Conservation (phyloP, 1,139 yeast genomes). For the Saccharomyces hybrid region DNA sequence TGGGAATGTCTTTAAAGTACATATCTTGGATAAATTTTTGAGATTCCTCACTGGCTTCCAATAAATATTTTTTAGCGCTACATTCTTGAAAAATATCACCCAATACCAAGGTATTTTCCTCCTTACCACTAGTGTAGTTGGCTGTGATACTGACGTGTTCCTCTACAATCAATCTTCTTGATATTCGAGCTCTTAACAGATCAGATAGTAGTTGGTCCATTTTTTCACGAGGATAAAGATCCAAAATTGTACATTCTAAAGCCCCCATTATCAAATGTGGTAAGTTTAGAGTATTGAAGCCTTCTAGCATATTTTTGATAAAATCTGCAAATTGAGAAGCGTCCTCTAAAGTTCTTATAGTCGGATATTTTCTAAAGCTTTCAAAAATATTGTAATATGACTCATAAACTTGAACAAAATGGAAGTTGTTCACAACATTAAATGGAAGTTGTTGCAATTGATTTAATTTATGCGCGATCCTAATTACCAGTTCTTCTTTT, state of each 20-base stretch:
- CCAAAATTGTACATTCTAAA: slow-evolving; percentile 64
- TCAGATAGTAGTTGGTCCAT: slow-evolving; percentile 70
- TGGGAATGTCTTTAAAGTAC: slow-evolving; percentile 46
- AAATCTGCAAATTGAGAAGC: slow-evolving; percentile 64
- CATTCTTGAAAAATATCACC: slow-evolving; percentile 84
- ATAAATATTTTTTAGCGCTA: slow-evolving; percentile 62
- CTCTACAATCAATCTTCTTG: slow-evolving; percentile 83
- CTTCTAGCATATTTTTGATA: slow-evolving; percentile 53
- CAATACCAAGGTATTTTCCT: slow-evolving; percentile 44
- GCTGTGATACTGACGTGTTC: slow-evolving; percentile 77
- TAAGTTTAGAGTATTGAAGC: slow-evolving; percentile 69
- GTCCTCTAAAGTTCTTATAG: slow-evolving; percentile 60
- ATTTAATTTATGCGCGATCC: slow-evolving; percentile 72
- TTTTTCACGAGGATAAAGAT: slow-evolving; percentile 51
- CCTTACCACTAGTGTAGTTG: slow-evolving; percentile 41
- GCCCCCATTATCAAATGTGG: slow-evolving; percentile 94
- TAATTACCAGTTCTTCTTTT: slow-evolving; percentile 70
- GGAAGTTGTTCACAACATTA: slow-evolving; percentile 76
- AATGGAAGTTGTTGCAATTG: slow-evolving; percentile 80
- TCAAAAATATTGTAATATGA: slow-evolving; percentile 83
- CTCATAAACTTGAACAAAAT: slow-evolving; percentile 80
- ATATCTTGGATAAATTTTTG: slow-evolving; percentile 41
- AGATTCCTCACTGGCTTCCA: slow-evolving; percentile 37
- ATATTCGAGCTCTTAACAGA: slow-evolving; percentile 74
- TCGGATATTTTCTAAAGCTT: slow-evolving; percentile 65